Conservation (phyloP, 1,139 yeast genomes). For the Meyerozyma athensensis region DNA sequence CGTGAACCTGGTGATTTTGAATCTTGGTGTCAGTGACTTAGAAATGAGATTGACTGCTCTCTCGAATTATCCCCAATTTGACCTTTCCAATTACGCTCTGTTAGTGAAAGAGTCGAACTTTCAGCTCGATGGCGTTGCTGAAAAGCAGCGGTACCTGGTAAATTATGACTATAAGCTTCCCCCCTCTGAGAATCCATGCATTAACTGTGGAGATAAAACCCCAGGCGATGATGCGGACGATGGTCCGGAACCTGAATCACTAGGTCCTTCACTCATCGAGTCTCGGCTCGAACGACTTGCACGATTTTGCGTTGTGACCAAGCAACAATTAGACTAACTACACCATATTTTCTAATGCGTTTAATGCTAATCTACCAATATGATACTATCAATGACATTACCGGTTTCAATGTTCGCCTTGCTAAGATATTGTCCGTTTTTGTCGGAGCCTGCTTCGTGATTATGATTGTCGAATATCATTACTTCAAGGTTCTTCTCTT, state of each 20-base stretch:
- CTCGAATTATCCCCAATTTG: constrained; percentile 3
- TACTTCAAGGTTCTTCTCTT: constrained; percentile 21
- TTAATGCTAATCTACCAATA: constrained; percentile 13
- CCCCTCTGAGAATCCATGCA: neutral
- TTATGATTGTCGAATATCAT: constrained; percentile 26
- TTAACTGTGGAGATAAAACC: neutral
- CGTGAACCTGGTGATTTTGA: constrained; percentile 49
- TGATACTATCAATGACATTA: constrained; percentile 47
- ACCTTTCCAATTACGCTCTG: constrained; percentile 1
- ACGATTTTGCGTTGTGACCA: neutral
- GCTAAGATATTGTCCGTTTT: constrained; percentile 52
- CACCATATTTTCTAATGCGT: constrained; percentile 3
- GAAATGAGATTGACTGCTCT: constrained; percentile 3
- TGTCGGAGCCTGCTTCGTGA: constrained; percentile 19
- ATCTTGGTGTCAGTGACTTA: constrained; percentile 17
- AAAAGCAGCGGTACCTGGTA: neutral
- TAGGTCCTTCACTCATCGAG: neutral
- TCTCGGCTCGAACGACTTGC: constrained; percentile 2
- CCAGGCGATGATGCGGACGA: neutral
- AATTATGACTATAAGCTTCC: neutral
- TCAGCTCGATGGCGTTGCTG: neutral
- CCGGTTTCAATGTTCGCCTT: constrained; percentile 66
- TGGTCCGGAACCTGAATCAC: neutral
- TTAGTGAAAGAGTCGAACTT: neutral
- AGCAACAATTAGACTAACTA: constrained; percentile 1